Evolutionary conservation across 2,329 filamentous ascomycete genomes (phyloP), one percentile per base, ranked within the genome.

Genomic region (Colletotrichum somersetense): DNA sequence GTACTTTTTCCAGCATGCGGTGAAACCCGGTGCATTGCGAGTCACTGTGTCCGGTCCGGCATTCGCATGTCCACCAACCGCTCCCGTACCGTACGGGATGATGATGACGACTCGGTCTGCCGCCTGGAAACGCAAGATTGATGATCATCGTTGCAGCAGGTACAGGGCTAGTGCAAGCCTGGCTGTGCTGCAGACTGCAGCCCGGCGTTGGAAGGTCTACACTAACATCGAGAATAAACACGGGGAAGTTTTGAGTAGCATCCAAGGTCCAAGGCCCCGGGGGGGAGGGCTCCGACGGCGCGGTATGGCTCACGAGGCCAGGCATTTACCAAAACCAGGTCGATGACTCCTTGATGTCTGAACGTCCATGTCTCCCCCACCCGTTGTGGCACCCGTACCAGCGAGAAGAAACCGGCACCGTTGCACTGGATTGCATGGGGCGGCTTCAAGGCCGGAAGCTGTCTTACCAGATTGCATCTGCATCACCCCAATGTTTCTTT

Each of bases 401-500:
- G 71, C 71, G 71, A 73, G 71, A 72, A 73, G 62, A 73, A 73
- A 71, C 62, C 67, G 71, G 71, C 71, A 66, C 71, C 71, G 66
- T 11, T 52, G 56, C 30, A 50, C 57, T 72, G 68, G 71, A 61
- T 67, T 66, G 48, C 61, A 56, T 65, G 61, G 70, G 61, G 67
- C 8, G 59, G 53, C 18, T 38, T 62, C 59, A 59, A 68, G 58
- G 53, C 53, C 30, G 46, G 44, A 63, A 46, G 23, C 8, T 46
- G 3, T 42, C 30, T 33, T 52, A 44, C 26, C 52, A 64, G 62
- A 53, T 35, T 55, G 35, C 50, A 42, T 44, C 44, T 62, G 35
- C 8, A 35, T 44, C 48, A 30, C 35, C 10, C 50, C 62, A 55
- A 42, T 53, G 20, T 58, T 66, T 50, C n/a, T 30, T 42, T 11